These are phyloP conservation scores for Aspergillus chevalieri DNA, from an alignment of 2,329 filamentous ascomycete genomes.

Conservation along the genomic window DNA sequence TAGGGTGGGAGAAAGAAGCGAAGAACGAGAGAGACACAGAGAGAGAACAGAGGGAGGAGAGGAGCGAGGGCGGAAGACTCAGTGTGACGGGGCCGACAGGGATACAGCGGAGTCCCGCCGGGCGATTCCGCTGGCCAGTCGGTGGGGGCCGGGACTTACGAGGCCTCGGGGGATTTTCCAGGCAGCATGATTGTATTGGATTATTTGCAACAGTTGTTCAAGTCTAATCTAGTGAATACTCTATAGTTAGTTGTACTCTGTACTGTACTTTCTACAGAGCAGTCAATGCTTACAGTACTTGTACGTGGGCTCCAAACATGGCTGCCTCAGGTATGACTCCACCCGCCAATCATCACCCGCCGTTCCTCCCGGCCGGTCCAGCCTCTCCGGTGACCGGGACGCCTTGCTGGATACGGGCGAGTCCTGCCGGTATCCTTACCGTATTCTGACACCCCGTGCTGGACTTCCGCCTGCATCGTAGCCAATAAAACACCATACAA, in stretches of 20 bases:
- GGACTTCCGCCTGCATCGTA: no score
- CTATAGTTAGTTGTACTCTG: no score
- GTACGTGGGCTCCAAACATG: no score
- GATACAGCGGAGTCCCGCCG: conserved; percentile 20
- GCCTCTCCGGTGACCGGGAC: not conserved
- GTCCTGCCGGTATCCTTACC: not conserved
- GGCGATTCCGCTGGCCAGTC: conserved; percentile 16
- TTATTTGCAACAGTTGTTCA: no score
- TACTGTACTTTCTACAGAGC: no score
- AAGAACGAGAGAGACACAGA: conserved; percentile 6
- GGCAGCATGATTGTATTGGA: no score
- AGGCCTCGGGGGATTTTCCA: not conserved
- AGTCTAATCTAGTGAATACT: no score
- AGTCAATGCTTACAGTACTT: no score
- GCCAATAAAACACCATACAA: no score
- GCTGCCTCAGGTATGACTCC: not conserved
- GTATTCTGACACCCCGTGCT: not conserved
- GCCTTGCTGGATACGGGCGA: not conserved
- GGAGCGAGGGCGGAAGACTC: conserved; percentile 6
- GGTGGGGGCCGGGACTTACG: conserved; percentile 6
- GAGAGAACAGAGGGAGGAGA: conserved; percentile 5
- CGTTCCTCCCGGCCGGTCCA: not conserved
- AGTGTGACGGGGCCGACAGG: conserved; percentile 2
- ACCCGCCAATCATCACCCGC: no score
- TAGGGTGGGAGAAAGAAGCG: conserved; percentile 39